These are phyloP conservation scores for Phytophthora multivora DNA, from an alignment of 352 stramenopile species.

Conservation along the genomic window DNA sequence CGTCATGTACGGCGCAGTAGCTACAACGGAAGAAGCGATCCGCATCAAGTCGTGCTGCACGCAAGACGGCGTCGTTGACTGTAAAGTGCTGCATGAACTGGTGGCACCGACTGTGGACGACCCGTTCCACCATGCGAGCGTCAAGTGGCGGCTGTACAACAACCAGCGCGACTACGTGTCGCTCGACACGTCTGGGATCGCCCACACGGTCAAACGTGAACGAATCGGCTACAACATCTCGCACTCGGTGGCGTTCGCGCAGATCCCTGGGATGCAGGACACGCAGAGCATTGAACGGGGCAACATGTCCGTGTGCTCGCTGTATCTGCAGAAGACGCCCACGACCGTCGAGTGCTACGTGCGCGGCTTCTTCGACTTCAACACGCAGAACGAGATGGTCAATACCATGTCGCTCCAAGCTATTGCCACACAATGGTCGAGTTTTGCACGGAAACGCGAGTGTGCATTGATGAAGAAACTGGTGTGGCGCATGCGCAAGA, in stretches of 20 bases:
- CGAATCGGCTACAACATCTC: slow-evolving; percentile 39
- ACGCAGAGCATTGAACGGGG: slow-evolving; percentile 32
- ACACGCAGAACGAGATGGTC: slow-evolving; percentile 25
- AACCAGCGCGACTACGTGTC: slow-evolving; percentile 45
- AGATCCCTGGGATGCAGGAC: slow-evolving; percentile 25
- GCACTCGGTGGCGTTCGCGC: slow-evolving; percentile 44
- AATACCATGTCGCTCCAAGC: slow-evolving; percentile 27
- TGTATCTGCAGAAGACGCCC: slow-evolving; percentile 36
- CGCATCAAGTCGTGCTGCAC: slow-evolving; percentile 42
- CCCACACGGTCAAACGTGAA: slow-evolving; percentile 18
- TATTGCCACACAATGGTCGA: slow-evolving; percentile 23
- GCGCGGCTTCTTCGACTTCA: slow-evolving; percentile 18
- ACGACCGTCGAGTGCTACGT: slow-evolving; percentile 37
- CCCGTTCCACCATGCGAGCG: slow-evolving; percentile 38
- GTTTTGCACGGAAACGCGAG: slow-evolving; percentile 20
- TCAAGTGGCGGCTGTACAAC: slow-evolving; percentile 42
- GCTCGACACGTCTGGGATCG: slow-evolving; percentile 34
- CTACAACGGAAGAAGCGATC: slow-evolving; percentile 34
- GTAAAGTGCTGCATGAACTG: slow-evolving; percentile 34
- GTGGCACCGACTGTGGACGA: slow-evolving; percentile 24
- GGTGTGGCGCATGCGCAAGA: slow-evolving; percentile 24
- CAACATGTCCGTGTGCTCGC: slow-evolving; percentile 38
- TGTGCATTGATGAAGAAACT: slow-evolving; percentile 44
- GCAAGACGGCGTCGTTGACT: slow-evolving; percentile 42
- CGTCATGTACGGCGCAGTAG: slow-evolving; percentile 26